Evolutionary conservation across 805 yeast genomes (phyloP), one percentile per base, ranked within the genome.

Genomic region (Candida piceae): DNA sequence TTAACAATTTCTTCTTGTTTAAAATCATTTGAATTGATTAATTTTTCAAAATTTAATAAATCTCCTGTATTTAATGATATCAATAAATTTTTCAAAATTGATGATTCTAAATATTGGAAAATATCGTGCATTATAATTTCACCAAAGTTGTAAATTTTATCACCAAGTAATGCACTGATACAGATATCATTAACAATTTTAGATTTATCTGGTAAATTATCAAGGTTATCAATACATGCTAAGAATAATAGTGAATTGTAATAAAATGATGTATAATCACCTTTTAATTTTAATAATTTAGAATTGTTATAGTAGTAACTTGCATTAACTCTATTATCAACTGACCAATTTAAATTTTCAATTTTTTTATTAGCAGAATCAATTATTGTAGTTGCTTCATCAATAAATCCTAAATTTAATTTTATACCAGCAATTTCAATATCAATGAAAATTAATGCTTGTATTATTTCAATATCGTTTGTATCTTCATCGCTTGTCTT

Each of bases 91-190:
- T 78, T 74, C 43, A 93, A 66, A 95, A 96, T 87, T 25, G 64
- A 60, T 58, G 75, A 75, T 12, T 50, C 32, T 26, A 54, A 32
- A 27, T 47, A 54, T 28, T 74, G 60, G 60, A 88, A 73, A 32
- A 90, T 78, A 30, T 93, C 95, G 62, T 90, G 97, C 58, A 88
- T 78, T 42, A 93, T 72, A 45, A 93, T 74, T 64, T 93, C 98
- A 35, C 97, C 97, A 62, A 93, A 93, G 65, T 90, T 93, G 69
- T 87, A 93, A 50, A 90, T 85, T 53, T 76, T 80, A 55, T 88
- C 95, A 33, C 97, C 97, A 50, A 90, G 70, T 41, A 93, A 66
- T 0, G 97, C 97, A 22, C 95, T 80, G 31, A 87, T 70, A 41
- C 90, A 74, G 48, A 90, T 74, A 48, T 90, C 95, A 52, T 79